A percentile compares a stretch with the other conserved stretches of the same genome.
Evolutionary conservation across 2,329 filamentous ascomycete genomes (phyloP).

Genomic region (Neonectria faginata): DNA sequence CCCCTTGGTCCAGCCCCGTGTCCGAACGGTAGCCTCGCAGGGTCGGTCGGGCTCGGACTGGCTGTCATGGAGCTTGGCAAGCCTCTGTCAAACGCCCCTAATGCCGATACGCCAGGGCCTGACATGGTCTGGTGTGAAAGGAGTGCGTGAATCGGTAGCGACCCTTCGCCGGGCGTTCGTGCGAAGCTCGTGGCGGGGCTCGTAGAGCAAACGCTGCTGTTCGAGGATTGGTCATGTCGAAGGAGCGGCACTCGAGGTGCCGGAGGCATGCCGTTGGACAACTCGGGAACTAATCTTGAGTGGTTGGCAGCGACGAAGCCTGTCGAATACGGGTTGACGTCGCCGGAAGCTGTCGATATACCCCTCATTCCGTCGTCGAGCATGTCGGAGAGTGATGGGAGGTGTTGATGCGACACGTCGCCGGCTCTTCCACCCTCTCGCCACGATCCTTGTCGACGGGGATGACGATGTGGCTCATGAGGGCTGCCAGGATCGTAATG

Average conservation of each 20-base stretch:
- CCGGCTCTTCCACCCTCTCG: slow-evolving; percentile 37
- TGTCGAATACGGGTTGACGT: slow-evolving; percentile 41
- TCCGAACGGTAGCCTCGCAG: slow-evolving; percentile 36
- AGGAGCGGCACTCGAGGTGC: slow-evolving; percentile 52
- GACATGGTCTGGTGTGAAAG: slow-evolving; percentile 55
- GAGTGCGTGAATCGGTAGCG: slow-evolving; percentile 66
- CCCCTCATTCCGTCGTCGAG: slow-evolving; percentile 53
- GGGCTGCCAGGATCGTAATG: slow-evolving; percentile 52
- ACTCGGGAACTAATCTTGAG: slow-evolving; percentile 45
- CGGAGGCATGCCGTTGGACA: slow-evolving; percentile 45
- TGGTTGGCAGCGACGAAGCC: slow-evolving; percentile 49
- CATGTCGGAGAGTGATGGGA: slow-evolving; percentile 63
- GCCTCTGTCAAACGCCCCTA: slow-evolving; percentile 37
- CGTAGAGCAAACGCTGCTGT: slow-evolving; percentile 56
- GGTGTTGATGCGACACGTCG: slow-evolving; percentile 49
- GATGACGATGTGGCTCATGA: slow-evolving; percentile 42
- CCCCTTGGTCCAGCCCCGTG: slow-evolving; percentile 45
- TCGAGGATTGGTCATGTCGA: slow-evolving; percentile 60
- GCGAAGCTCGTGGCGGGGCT: slow-evolving; percentile 52
- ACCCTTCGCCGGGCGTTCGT: slow-evolving; percentile 62
- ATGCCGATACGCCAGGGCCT: slow-evolving; percentile 27
- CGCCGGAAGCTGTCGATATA: slow-evolving; percentile 35
- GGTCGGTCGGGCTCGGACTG: slow-evolving; percentile 46
- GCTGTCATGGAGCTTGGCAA: slow-evolving; percentile 34
- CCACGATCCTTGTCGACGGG: slow-evolving; percentile 46